Percentiles rank a stretch among this genome's conserved stretches.
Evolutionary conservation across 805 yeast species (phyloP).

Genomic region (Deakozyma indianensis): DNA sequence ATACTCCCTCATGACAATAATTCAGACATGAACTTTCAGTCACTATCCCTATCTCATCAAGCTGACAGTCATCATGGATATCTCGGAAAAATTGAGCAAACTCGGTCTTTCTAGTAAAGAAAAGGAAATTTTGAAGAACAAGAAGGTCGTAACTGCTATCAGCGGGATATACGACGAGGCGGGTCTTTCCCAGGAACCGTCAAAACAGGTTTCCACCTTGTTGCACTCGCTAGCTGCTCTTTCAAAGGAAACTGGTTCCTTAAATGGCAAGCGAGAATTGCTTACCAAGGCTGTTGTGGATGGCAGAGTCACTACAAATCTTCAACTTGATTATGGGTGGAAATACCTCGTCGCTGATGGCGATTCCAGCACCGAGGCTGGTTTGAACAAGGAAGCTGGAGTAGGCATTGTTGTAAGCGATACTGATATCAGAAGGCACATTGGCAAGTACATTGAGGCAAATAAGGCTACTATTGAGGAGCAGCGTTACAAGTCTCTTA

Average conservation of each 20-base stretch:
- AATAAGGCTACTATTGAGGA: slow-evolving; percentile 45
- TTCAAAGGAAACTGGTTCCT: slow-evolving; percentile 38
- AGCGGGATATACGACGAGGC: slow-evolving; percentile 40
- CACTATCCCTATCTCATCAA: neutral
- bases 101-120: slow-evolving; percentile 29
- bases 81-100: slow-evolving; percentile 11
- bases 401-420: slow-evolving; percentile 70
- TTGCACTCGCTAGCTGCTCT: slow-evolving; percentile 68
- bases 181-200: slow-evolving; percentile 32
- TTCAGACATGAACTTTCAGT: neutral
- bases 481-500: slow-evolving; percentile 71
- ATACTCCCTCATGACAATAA: too few species aligned
- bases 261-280: slow-evolving; percentile 29
- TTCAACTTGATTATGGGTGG: slow-evolving; percentile 65
- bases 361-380: slow-evolving; percentile 29
- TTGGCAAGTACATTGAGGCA: slow-evolving; percentile 42
- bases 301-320: slow-evolving; percentile 47
- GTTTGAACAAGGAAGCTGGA: slow-evolving; percentile 42
- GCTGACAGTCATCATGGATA: neutral
- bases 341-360: slow-evolving; percentile 50
- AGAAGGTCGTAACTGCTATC: slow-evolving; percentile 65
- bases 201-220: slow-evolving; percentile 35
- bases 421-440: slow-evolving; percentile 45
- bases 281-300: slow-evolving; percentile 49
- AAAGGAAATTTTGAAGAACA: slow-evolving; percentile 71